Evolutionary conservation across 83 land plant species (phyloP), one percentile per base, ranked within the genome.

Genomic region (Larix sibirica): DNA sequence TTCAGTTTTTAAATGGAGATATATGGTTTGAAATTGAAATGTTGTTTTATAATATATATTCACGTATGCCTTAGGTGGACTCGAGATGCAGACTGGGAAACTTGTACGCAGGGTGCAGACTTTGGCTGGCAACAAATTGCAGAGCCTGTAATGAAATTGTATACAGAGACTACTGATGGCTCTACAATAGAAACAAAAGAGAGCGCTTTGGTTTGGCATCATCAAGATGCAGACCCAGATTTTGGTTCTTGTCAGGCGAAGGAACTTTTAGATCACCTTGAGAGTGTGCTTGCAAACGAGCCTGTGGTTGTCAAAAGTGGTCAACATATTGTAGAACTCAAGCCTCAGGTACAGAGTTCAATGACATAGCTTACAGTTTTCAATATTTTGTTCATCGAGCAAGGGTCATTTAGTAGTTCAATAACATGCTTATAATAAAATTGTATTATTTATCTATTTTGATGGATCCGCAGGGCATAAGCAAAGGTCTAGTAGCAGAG

Each of bases 161-260:
- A 93, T 70, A 90, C 89, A 12, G 95, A 92, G 78, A 81, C 95
- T 66, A 92, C 95, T 1, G 95, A 92, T 87, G 95, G 95, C 10
- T 93, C 95, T 14, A 64, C 24, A 79, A 86, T 93, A 44, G 95
- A 93, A 79, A 18, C 62, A 5, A 93, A 93, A 80, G 94, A 91
- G 81, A 93, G 89, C 80, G 95, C 91, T 28, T 44, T 93, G 59
- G 95, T 93, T 21, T 93, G 95, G 95, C 95, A 93, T 77, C 86
- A 89, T 74, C 89, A 86, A 68, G 91, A 93, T 85, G 95, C 95
- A 40, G 94, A 93, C 59, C 93, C 91, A 60, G 93, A 91, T 77
- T 93, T 92, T 82, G 94, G 94, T 18, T 90, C 94, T 26, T 87
- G 92, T 77, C 95, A 92, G 70, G 90, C 95, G 5, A 87, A 86